Conservation (phyloP, 768 basidiomycete species). For the Tricholoma flavovirens region DNA sequence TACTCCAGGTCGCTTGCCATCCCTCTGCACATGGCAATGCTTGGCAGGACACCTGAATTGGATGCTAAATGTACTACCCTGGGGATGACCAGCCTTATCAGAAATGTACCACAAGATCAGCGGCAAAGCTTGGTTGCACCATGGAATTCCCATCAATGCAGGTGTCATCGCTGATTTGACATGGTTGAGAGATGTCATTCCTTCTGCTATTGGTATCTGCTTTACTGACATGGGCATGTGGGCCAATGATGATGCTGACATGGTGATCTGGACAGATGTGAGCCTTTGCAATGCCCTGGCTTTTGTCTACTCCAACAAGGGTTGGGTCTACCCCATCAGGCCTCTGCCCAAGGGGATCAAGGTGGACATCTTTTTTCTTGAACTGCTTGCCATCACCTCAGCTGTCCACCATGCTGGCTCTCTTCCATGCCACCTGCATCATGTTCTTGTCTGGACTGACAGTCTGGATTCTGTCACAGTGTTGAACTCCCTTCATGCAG, state of each 20-base stretch:
- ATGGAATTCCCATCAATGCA: too few species aligned
- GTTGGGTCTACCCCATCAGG: background rate
- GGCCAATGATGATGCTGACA: background rate
- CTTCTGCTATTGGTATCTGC: background rate
- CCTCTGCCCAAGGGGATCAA: background rate
- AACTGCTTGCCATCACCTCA: slow-evolving; percentile 4
- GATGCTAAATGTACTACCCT: too few species aligned
- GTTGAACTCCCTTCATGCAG: slow-evolving; percentile 7
- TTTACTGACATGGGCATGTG: background rate
- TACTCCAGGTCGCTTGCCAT: too few species aligned
- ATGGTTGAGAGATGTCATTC: background rate
- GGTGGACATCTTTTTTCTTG: slow-evolving; percentile 3
- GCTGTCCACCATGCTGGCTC: slow-evolving; percentile 4
- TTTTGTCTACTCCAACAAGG: background rate
- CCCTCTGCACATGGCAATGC: too few species aligned
- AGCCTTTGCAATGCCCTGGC: background rate
- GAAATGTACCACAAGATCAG: too few species aligned
- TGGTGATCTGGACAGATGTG: slow-evolving; percentile 1
- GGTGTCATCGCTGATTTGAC: background rate
- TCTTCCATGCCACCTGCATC: slow-evolving; percentile 6
- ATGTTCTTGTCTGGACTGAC: slow-evolving; percentile 13
- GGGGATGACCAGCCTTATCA: too few species aligned
- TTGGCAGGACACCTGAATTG: too few species aligned
- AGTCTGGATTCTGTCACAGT: slow-evolving; percentile 13
- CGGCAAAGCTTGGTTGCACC: background rate